Conservation (phyloP, 2,329 filamentous ascomycete species). For the Pseudogymnoascus sp. region DNA sequence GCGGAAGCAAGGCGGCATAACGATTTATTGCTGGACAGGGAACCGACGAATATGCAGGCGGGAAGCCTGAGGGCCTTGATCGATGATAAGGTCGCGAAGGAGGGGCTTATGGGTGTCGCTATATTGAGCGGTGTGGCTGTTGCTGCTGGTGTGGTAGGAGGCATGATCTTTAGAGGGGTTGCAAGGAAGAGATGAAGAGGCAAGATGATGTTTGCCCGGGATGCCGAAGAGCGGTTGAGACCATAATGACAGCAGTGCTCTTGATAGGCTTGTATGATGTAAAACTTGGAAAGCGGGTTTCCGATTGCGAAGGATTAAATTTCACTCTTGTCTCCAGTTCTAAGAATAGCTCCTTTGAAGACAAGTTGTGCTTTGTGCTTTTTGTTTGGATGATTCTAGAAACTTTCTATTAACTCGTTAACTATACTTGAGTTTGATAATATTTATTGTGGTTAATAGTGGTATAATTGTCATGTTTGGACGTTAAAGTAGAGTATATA, state of each 20-base stretch:
- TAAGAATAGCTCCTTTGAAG: background rate
- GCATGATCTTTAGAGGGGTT: constrained; percentile 71
- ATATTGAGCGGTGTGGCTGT: constrained; percentile 91
- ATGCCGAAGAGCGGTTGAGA: background rate
- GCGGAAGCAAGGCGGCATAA: constrained; percentile 92
- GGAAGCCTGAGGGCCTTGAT: constrained; percentile 78
- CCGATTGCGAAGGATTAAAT: background rate
- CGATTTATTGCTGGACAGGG: constrained; percentile 81
- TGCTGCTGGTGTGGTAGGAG: constrained; percentile 86
- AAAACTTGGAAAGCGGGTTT: background rate
- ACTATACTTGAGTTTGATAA: background rate
- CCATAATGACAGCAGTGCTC: background rate
- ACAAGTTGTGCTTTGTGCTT: background rate
- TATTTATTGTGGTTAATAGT: background rate
- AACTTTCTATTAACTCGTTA: background rate
- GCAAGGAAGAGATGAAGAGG: constrained; percentile 41
- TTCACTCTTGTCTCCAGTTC: background rate
- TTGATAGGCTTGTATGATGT: constrained; percentile 1
- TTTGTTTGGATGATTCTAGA: background rate
- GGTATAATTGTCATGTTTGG: background rate
- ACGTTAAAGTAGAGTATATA: background rate
- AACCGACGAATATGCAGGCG: constrained; percentile 86
- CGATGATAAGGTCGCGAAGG: constrained; percentile 91
- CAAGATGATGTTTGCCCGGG: background rate
- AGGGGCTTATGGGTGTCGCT: constrained; percentile 87